Evolutionary conservation across 345 rosid species (phyloP).

Genomic region (Iberis pinnata): DNA sequence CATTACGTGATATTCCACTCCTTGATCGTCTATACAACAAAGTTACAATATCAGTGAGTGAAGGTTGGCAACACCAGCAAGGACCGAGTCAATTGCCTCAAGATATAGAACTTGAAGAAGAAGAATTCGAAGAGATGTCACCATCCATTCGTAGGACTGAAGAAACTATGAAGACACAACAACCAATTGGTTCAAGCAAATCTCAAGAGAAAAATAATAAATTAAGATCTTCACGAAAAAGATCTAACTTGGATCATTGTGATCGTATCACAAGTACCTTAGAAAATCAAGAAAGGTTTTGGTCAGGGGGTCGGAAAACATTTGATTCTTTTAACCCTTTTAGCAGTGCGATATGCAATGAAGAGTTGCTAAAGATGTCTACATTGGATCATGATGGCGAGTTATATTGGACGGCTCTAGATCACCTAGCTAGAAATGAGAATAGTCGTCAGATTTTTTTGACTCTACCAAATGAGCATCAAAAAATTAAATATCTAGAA

Average conservation of each 20-base stretch:
- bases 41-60: neutral
- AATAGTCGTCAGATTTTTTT: neutral
- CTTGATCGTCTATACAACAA: neutral
- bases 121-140: neutral
- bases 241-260: neutral
- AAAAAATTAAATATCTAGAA: neutral
- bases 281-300: slow-evolving; percentile 2
- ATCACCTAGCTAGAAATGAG: neutral
- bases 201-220: neutral
- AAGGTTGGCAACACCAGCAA: neutral
- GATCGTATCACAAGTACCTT: neutral
- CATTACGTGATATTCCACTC: neutral
- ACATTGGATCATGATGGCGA: too few species aligned
- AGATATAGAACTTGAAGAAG: neutral
- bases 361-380: neutral
- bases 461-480: neutral
- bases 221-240: neutral
- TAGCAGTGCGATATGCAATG: neutral
- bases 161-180: neutral
- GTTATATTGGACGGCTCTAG: neutral
- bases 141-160: neutral
- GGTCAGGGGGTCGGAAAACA: neutral
- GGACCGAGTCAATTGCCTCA: neutral
- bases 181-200: neutral
- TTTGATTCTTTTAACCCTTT: neutral